Percentiles rank a stretch among this genome's conserved stretches.
Conservation (phyloP, 805 yeast genomes). For the Saccharomycopsis sp. region DNA sequence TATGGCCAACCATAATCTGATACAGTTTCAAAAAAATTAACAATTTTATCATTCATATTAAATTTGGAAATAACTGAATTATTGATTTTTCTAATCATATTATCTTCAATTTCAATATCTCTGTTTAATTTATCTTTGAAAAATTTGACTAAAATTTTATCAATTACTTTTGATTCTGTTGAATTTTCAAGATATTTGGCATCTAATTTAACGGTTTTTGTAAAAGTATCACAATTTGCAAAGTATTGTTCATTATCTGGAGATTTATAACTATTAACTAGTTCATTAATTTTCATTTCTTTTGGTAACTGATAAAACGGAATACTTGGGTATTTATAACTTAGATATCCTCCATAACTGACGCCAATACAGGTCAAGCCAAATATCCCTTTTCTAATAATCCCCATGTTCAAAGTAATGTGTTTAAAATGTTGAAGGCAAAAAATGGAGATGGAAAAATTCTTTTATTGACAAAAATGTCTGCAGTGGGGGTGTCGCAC, state of each 20-base stretch:
- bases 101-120: neutral
- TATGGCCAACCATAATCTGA: slow-evolving; percentile 15
- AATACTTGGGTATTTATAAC: slow-evolving; percentile 14
- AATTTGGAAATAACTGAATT: slow-evolving; percentile 9
- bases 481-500: no score
- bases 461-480: no score
- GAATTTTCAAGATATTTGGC: slow-evolving; percentile 4
- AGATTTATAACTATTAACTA: slow-evolving; percentile 7
- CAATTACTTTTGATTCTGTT: slow-evolving; percentile 4
- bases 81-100: neutral
- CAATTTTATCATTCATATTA: neutral
- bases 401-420: no score
- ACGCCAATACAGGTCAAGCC: slow-evolving; percentile 1
- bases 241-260: slow-evolving; percentile 8
- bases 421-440: no score
- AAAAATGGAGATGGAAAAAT: no score
- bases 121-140: neutral
- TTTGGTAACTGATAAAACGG: slow-evolving; percentile 16
- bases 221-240: slow-evolving; percentile 17
- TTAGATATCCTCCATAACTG: slow-evolving; percentile 17
- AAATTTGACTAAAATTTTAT: slow-evolving; percentile 1
- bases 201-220: slow-evolving; percentile 5
- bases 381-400: slow-evolving; percentile 9
- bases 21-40: slow-evolving; percentile 3
- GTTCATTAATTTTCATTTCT: slow-evolving; percentile 9